Percentiles rank a stretch among this genome's conserved stretches.
Conservation (phyloP, 2,329 filamentous ascomycete species). For the Clarireedia hainanense region DNA sequence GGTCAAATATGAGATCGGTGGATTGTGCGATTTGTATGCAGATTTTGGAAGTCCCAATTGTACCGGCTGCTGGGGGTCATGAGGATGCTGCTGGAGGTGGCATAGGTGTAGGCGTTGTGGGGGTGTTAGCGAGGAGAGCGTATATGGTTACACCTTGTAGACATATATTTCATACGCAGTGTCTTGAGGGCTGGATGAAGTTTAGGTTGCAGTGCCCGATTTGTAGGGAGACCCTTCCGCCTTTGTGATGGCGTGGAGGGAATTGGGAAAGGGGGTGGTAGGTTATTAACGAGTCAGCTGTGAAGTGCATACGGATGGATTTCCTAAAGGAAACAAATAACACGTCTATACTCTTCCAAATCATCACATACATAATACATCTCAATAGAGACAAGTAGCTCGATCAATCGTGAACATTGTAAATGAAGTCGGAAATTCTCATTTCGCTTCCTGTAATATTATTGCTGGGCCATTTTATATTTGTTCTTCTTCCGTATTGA, state of each 20-base stretch:
- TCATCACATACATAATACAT: no score
- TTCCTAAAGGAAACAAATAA: no score
- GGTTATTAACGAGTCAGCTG: no score
- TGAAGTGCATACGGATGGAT: no score
- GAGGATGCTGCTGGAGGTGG: slow-evolving; percentile 39
- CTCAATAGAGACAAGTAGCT: no score
- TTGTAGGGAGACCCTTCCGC: slow-evolving; percentile 82
- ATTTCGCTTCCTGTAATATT: no score
- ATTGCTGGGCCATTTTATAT: no score
- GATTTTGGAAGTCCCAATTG: slow-evolving; percentile 78
- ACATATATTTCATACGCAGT: slow-evolving; percentile 89
- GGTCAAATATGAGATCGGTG: slow-evolving; percentile 42
- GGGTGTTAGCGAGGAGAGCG: slow-evolving; percentile 67
- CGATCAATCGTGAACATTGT: no score
- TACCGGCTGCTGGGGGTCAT: slow-evolving; percentile 41
- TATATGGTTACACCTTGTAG: slow-evolving; percentile 98
- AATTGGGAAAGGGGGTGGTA: no score
- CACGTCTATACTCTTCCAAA: no score
- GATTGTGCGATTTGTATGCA: slow-evolving; percentile 97
- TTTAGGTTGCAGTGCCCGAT: slow-evolving; percentile 91
- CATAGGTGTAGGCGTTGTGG: slow-evolving; percentile 41
- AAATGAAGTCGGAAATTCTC: no score
- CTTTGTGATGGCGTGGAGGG: slow-evolving; percentile 46
- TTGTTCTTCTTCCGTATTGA: no score
- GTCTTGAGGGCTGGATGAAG: slow-evolving; percentile 93